Percentiles rank a stretch among this genome's conserved stretches.
phyloP scores from a whole-genome alignment of 1,139 yeast genomes.

The Kazachstania sp. region DNA sequence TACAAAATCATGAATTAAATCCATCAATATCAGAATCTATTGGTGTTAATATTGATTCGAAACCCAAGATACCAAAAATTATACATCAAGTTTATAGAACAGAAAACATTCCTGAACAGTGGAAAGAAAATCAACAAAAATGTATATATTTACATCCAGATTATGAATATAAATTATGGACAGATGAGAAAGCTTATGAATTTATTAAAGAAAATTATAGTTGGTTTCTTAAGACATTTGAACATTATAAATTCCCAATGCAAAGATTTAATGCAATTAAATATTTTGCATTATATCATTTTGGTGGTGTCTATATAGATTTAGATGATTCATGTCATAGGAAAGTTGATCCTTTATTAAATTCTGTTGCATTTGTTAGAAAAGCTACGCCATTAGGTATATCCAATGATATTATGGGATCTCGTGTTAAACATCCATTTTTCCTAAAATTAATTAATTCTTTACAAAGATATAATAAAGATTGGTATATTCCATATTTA shows the following conservation, averaged over 20 bases:
- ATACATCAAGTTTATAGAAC: constrained; percentile 91
- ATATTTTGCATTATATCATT: constrained; percentile 72
- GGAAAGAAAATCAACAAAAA: constrained; percentile 70
- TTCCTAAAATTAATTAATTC: constrained; percentile 62
- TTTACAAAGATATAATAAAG: constrained; percentile 53
- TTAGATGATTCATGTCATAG: constrained; percentile 82
- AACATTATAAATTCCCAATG: constrained; percentile 68
- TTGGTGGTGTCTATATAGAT: constrained; percentile 87
- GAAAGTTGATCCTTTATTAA: constrained; percentile 66
- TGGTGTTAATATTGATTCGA: constrained; percentile 25
- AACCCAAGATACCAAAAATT: constrained; percentile 66
- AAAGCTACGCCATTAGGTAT: constrained; percentile 87
- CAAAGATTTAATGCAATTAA: constrained; percentile 91
- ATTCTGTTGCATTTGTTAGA: constrained; percentile 78
- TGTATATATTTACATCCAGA: constrained; percentile 78
- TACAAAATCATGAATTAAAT: constrained; percentile 49
- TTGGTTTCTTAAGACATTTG: constrained; percentile 80
- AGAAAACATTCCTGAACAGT: constrained; percentile 62
- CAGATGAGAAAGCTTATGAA: constrained; percentile 73
- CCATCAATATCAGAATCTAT: constrained; percentile 31
- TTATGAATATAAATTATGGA: constrained; percentile 83
- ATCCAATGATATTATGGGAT: constrained; percentile 88
- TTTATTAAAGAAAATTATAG: constrained; percentile 72
- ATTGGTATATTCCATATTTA: constrained; percentile 77
- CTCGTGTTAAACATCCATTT: constrained; percentile 81